phyloP scores from a whole-genome alignment of 257 asterid species.

The Galeopsis tetrahit region DNA sequence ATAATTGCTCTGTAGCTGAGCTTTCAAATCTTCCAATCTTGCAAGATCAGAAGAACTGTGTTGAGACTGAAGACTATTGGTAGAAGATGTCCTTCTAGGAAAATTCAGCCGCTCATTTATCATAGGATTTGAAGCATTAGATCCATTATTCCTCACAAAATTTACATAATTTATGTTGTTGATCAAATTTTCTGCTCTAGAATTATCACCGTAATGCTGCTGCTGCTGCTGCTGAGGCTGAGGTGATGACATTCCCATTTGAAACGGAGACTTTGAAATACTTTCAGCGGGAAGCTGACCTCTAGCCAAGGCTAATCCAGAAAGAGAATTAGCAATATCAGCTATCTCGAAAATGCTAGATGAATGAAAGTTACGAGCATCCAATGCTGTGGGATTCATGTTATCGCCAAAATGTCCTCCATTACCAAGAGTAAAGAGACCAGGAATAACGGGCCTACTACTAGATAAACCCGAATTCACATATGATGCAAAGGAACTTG shows the following conservation, averaged over 20 bases:
- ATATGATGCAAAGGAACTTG: constrained; percentile 37
- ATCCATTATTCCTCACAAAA: constrained; percentile 44
- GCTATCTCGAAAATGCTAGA: constrained; percentile 53
- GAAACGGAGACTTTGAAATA: constrained; percentile 42
- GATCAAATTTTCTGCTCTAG: constrained; percentile 48
- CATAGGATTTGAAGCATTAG: constrained; percentile 32
- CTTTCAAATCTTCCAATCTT: constrained; percentile 44
- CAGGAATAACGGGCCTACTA: constrained; percentile 38
- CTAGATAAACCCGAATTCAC: constrained; percentile 32
- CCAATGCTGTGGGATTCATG: constrained; percentile 34
- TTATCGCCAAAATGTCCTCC: constrained; percentile 44
- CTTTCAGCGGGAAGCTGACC: constrained; percentile 44
- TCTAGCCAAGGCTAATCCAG: constrained; percentile 51
- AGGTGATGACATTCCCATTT: constrained; percentile 44
- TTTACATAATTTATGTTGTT: constrained; percentile 41
- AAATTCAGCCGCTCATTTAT: constrained; percentile 47
- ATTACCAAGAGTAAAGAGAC: constrained; percentile 36
- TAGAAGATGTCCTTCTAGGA: constrained; percentile 61
- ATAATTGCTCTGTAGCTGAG: constrained; percentile 39
- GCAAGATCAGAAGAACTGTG: constrained; percentile 46
- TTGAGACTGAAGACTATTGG: constrained; percentile 57
- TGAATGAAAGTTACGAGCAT: constrained; percentile 41
- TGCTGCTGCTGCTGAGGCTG: constrained; percentile 39
- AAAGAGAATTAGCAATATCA: constrained; percentile 56
- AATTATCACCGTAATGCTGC: constrained; percentile 44